phyloP scores from a whole-genome alignment of 2,329 filamentous ascomycete genomes.

The Epichloe gansuensis region DNA sequence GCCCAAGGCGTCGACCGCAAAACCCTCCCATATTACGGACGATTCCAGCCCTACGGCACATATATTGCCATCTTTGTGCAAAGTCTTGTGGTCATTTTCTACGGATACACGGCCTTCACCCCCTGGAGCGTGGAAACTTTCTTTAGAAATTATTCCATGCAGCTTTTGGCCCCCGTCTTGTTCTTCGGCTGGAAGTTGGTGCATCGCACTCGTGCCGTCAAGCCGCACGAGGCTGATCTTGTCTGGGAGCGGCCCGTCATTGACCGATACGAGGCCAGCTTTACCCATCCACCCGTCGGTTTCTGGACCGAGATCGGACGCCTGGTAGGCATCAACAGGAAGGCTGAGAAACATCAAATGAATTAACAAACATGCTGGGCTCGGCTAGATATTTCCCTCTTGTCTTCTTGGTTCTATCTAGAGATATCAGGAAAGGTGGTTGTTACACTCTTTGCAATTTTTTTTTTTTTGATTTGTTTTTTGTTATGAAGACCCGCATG shows the following conservation, averaged over 20 bases:
- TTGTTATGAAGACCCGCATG: not conserved
- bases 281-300: slow-evolving; percentile 33
- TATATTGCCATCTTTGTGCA: slow-evolving; percentile 32
- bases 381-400: not conserved
- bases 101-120: slow-evolving; percentile 42
- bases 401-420: not conserved
- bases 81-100: slow-evolving; percentile 32
- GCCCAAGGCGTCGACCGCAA: slow-evolving; percentile 39
- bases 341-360: slow-evolving; percentile 9
- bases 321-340: slow-evolving; percentile 26
- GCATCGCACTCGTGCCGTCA: slow-evolving; percentile 43
- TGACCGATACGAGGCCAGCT: slow-evolving; percentile 42
- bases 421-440: not conserved
- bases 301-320: slow-evolving; percentile 44
- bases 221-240: slow-evolving; percentile 42
- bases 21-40: slow-evolving; percentile 43
- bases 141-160: slow-evolving; percentile 44
- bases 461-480: not conserved
- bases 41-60: slow-evolving; percentile 45
- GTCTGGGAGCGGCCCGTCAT: slow-evolving; percentile 47
- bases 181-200: slow-evolving; percentile 51
- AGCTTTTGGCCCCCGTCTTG: slow-evolving; percentile 38
- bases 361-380: slow-evolving; percentile 1
- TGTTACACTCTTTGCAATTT: not conserved
- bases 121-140: slow-evolving; percentile 36